phyloP scores from a whole-genome alignment of 345 rosid species.

The Salix koriyanagi region DNA sequence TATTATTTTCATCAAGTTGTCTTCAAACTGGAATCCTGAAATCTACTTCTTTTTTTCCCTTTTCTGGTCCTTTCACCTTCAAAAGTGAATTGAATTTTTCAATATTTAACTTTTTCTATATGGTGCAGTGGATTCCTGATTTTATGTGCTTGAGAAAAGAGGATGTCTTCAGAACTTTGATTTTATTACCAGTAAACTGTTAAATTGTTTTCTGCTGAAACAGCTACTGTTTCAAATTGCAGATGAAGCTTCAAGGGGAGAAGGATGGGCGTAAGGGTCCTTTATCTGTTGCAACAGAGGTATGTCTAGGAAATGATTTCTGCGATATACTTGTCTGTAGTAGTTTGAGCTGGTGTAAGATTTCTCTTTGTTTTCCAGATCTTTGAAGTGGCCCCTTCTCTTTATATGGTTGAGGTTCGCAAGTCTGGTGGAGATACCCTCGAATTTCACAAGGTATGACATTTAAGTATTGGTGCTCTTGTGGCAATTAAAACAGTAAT shows the following conservation, averaged over 20 bases:
- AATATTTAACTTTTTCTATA: neutral
- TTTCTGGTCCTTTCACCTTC: neutral
- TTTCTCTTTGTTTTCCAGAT: constrained; percentile 38
- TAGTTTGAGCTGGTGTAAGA: constrained; percentile 1
- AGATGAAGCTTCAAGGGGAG: constrained; percentile 91
- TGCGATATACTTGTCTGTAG: neutral
- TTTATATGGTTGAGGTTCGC: constrained; percentile 89
- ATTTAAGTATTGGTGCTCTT: neutral
- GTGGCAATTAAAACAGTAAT: neutral
- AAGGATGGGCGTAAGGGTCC: constrained; percentile 99
- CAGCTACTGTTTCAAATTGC: constrained; percentile 6
- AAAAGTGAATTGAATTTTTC: neutral
- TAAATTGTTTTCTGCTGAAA: constrained; percentile 4
- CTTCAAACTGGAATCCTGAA: neutral
- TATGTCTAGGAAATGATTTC: constrained; percentile 13
- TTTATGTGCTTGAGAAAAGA: neutral
- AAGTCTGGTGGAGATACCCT: constrained; percentile 95
- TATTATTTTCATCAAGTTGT: neutral
- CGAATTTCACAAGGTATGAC: constrained; percentile 86
- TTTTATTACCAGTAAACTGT: neutral
- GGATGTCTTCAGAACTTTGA: neutral
- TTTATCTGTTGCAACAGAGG: constrained; percentile 91
- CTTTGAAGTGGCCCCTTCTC: constrained; percentile 95
- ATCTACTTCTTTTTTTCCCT: neutral
- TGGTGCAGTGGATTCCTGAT: neutral